Evolutionary conservation across 352 stramenopile genomes (phyloP), one percentile per base, ranked within the genome.

Genomic region (Phytophthora cactorum): DNA sequence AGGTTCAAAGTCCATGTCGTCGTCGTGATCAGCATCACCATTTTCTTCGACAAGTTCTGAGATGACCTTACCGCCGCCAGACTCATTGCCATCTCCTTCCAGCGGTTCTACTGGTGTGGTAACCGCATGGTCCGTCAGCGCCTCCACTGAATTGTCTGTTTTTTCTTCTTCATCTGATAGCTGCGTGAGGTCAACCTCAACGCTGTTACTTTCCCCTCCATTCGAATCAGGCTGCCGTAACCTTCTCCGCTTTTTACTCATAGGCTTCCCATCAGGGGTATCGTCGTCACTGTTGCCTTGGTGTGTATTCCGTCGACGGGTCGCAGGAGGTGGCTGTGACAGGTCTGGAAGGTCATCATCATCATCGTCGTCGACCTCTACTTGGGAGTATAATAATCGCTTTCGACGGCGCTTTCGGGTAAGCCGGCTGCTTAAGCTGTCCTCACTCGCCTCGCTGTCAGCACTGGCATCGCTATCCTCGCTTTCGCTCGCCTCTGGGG

Each of bases 341-440:
- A 89, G 43, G 45, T 80, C 63, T 31, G 74, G 64, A 17, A 87
- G 45, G 17, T 81, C 75, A 28, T 83, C 74, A n/a, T 77, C 81
- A 34, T 82, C 73, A 11, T 78, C 81, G 28, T 89, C 79, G 29
- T 84, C 74, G 3, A 61, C 32, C 14, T 72, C 53, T 31, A 84
- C 66, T 59, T 87, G 81, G 1, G 74, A 86, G 55, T 81, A 79
- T 61, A 77, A 66, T 49, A 89, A 68, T 39, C 81, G 71, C 43
- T 83, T 89, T 29, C 81, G 74, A 52, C 28, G 61, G 38, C 55
- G 78, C 59, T 59, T 76, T 34, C 41, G 63, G 15, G 43, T 54
- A 43, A 9, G 41, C 31, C 6, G 43, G 9, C 43, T 55, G 15
- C 15, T 32, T 29, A 61, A 25, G n/a, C 62, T 73, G 10, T 66